These are phyloP conservation scores for Cutaneotrichosporon dermatis DNA, from an alignment of 1,284 basidiomycete species.

Conservation along the genomic window DNA sequence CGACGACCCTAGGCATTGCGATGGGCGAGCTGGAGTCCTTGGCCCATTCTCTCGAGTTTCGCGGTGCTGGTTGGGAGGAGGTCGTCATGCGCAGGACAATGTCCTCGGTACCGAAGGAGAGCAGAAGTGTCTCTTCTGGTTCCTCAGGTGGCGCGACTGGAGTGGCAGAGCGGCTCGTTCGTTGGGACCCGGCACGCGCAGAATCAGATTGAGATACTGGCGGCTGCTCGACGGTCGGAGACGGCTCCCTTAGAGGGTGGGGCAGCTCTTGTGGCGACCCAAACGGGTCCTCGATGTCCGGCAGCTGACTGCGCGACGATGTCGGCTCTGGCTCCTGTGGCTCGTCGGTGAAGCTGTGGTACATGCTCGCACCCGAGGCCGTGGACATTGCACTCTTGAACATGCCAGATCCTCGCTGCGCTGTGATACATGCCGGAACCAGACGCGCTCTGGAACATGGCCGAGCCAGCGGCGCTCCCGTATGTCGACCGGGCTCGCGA, in stretches of 20 bases:
- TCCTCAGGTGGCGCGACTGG: conserved; percentile 13
- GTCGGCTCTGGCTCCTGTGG: background rate
- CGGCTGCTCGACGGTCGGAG: too few species aligned
- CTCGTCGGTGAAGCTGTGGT: conserved; percentile 12
- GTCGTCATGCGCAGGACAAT: conserved; percentile 41
- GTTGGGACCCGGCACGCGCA: background rate
- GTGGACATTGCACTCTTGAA: conserved; percentile 11
- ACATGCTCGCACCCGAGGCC: conserved; percentile 15
- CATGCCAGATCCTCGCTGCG: background rate
- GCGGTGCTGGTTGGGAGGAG: background rate
- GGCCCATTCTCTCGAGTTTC: background rate
- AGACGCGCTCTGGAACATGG: background rate
- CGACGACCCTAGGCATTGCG: conserved; percentile 1
- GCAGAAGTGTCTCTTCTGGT: conserved; percentile 22
- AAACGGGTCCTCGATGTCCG: background rate
- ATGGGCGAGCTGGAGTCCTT: background rate
- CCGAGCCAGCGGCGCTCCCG: too few species aligned
- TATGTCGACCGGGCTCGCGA: too few species aligned
- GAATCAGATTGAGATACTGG: too few species aligned
- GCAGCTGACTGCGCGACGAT: background rate
- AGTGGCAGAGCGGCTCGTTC: conserved; percentile 26
- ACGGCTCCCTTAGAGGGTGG: too few species aligned
- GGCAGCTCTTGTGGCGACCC: background rate
- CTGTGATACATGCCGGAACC: conserved; percentile 18
- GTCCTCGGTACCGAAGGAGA: conserved; percentile 41